These are phyloP conservation scores for Pyricularia sp. DNA, from an alignment of 2,329 filamentous ascomycete genomes.

Conservation along the genomic window DNA sequence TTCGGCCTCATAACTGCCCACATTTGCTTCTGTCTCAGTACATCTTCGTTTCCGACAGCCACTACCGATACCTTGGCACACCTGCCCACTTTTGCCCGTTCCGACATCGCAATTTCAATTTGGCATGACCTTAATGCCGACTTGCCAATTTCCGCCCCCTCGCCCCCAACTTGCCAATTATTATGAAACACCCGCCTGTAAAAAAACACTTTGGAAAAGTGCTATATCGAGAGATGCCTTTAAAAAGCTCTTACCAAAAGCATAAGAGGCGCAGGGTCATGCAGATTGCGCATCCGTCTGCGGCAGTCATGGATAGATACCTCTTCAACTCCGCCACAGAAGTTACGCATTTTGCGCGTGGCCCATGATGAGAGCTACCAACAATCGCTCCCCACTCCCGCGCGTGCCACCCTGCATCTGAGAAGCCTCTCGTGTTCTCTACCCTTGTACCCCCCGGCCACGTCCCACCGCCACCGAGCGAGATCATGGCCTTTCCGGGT, in stretches of 20 bases:
- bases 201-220: background rate
- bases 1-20: background rate
- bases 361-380: background rate
- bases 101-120: background rate
- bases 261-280: background rate
- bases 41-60: background rate
- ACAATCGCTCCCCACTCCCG: background rate
- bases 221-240: background rate
- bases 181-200: background rate
- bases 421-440: background rate
- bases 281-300: background rate
- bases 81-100: background rate
- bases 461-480: background rate
- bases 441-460: background rate
- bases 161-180: background rate
- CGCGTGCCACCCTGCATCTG: background rate
- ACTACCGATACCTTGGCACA: background rate
- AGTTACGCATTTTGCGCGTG: background rate
- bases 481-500: background rate
- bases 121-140: background rate
- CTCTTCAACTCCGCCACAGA: background rate
- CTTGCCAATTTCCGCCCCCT: background rate
- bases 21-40: background rate
- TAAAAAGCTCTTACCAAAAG: background rate
- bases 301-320: background rate